Conservation (phyloP, 176 grass and related monocot genomes). For the Avena insularis region DNA sequence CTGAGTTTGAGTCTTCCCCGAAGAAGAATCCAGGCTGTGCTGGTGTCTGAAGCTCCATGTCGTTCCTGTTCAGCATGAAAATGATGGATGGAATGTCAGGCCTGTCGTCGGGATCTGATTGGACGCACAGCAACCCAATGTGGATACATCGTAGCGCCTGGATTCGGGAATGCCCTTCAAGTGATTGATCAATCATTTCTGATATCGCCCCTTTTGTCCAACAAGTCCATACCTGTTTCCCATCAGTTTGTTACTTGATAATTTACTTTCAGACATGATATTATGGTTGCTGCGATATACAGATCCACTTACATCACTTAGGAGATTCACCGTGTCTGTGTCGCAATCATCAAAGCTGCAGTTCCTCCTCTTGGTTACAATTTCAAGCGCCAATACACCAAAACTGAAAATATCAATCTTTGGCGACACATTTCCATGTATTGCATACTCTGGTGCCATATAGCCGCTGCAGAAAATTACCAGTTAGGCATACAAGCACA, state of each 20-base stretch:
- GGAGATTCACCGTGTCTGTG: slow-evolving; percentile 35
- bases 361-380: slow-evolving; percentile 50
- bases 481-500: slow-evolving; percentile 10
- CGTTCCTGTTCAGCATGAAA: slow-evolving; percentile 57
- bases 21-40: slow-evolving; percentile 48
- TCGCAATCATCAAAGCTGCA: neutral
- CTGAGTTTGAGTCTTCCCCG: slow-evolving; percentile 23
- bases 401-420: slow-evolving; percentile 67
- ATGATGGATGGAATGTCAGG: slow-evolving; percentile 54
- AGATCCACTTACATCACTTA: slow-evolving; percentile 47
- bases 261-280: neutral
- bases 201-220: slow-evolving; percentile 42
- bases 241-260: neutral
- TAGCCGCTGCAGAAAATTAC: slow-evolving; percentile 44
- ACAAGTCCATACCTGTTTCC: slow-evolving; percentile 45
- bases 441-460: slow-evolving; percentile 53
- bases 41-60: slow-evolving; percentile 42
- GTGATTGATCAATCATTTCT: slow-evolving; percentile 42
- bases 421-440: slow-evolving; percentile 37
- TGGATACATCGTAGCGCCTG: slow-evolving; percentile 47
- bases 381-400: slow-evolving; percentile 58
- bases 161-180: slow-evolving; percentile 20
- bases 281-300: neutral
- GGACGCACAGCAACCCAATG: slow-evolving; percentile 61
- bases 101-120: slow-evolving; percentile 51